Evolutionary conservation across 352 stramenopile genomes (phyloP), one percentile per base, ranked within the genome.

Genomic region (Globisporangium takayamanum): DNA sequence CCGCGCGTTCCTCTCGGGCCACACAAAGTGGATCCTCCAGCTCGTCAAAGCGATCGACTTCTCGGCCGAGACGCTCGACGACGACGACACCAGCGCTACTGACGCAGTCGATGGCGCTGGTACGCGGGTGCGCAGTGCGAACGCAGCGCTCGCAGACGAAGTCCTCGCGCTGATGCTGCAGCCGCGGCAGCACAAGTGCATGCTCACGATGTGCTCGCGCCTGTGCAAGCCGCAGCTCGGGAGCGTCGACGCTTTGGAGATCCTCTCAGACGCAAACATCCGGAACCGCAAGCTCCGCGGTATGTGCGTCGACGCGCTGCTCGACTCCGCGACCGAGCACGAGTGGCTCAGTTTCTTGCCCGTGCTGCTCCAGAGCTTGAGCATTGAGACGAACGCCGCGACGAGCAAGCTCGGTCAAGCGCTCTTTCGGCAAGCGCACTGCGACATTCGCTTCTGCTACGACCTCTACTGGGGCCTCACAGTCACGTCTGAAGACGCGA

Each of bases 1-100:
- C 42, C 80, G 84, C n/a, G 67, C 68, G 50, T 92, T 92, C 48
- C 57, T 94, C 11, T 63, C 66, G 18, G 84, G 84, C 0, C 84
- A 94, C 39, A 91, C 80, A 1, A 92, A 92, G 65, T 94, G 84
- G 84, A 71, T 94, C 28, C 57, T 94, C 53, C 84, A 92, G 70
- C 73, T 94, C 12, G 73, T 92, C 44, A 92, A 92, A 61, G 79
- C 84, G 3, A 85, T 92, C n/a, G 74, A 91, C 39, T 89, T 88
- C 47, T 78, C 67, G 15, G 58, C 74, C 49, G 78, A 92, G 48
- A 73, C 58, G 15, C 69, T 85, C 41, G 62, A 70, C 36, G 25
- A 56, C 4, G 33, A 51, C 18, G 20, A n/a, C 22, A 45, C 55
- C 10, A 56, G 30, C 0, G 36, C 84, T 52, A 22, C 22, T 22